Conservation (phyloP, 1,139 yeast species). For the Lodderomyces orthopsilosis region DNA sequence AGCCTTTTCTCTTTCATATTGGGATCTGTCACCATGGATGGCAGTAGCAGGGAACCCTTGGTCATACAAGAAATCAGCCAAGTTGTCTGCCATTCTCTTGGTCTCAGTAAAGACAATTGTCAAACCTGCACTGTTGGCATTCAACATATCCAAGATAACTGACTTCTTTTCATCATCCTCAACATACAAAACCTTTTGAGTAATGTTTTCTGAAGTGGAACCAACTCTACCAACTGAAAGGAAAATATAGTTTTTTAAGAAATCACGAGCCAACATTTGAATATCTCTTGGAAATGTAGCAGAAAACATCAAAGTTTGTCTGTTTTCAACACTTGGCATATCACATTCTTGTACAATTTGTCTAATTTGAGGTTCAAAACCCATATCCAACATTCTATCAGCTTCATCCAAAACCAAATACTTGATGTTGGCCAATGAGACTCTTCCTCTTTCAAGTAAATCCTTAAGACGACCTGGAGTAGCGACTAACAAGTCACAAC, state of each 20-base stretch:
- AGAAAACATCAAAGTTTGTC: slow-evolving; percentile 97
- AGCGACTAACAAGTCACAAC: slow-evolving; percentile 94
- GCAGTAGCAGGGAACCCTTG: slow-evolving; percentile 96
- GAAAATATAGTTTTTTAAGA: slow-evolving; percentile 92
- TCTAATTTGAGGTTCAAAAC: slow-evolving; percentile 99
- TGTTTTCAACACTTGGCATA: slow-evolving; percentile 86
- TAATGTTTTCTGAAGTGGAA: slow-evolving; percentile 95
- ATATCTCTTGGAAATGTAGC: slow-evolving; percentile 99
- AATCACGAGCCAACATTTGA: slow-evolving; percentile 95
- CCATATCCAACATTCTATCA: slow-evolving; percentile 99
- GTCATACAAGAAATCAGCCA: slow-evolving; percentile 86
- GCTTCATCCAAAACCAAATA: slow-evolving; percentile 97
- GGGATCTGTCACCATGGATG: slow-evolving; percentile 98
- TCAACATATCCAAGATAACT: slow-evolving; percentile 80
- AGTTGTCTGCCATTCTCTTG: slow-evolving; percentile 95
- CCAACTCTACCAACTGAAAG: slow-evolving; percentile 98
- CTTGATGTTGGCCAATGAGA: slow-evolving; percentile 85
- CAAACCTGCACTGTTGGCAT: slow-evolving; percentile 76
- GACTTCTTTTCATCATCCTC: slow-evolving; percentile 96
- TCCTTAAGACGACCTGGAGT: slow-evolving; percentile 99
- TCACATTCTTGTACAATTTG: slow-evolving; percentile 96
- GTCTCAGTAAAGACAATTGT: slow-evolving; percentile 96
- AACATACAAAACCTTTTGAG: slow-evolving; percentile 89
- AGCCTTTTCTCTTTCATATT: slow-evolving; percentile 97
- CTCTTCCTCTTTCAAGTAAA: slow-evolving; percentile 89